These are phyloP conservation scores for Rhizopus stolonifer DNA, from an alignment of 371 early-diverging fungal species.

Conservation along the genomic window DNA sequence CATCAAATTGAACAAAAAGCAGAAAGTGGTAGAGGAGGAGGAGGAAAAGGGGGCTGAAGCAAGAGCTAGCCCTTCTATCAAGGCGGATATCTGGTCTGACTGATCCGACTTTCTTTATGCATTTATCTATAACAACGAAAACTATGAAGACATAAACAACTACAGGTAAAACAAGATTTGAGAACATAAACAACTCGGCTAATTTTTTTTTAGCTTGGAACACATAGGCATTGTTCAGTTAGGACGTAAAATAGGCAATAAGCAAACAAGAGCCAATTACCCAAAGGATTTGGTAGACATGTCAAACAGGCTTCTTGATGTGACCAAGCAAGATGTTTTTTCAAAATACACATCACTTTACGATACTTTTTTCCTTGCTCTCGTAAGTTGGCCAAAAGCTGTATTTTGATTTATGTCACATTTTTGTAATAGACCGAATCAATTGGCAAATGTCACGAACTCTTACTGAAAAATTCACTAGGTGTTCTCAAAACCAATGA, in stretches of 20 bases:
- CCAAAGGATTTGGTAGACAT: neutral
- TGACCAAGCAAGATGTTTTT: neutral
- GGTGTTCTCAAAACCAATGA: neutral
- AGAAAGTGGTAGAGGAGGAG: neutral
- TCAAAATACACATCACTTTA: neutral
- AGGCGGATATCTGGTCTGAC: slow-evolving; percentile 1
- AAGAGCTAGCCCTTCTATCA: too few relatives aligned
- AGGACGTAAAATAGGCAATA: too few relatives aligned
- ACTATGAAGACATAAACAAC: neutral
- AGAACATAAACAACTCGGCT: slow-evolving; percentile 2
- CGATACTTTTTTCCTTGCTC: neutral
- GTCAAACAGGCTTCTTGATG: neutral
- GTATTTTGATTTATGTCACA: too few relatives aligned
- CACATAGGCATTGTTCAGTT: neutral
- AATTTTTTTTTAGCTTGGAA: slow-evolving; percentile 6
- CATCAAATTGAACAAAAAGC: neutral
- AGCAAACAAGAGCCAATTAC: neutral
- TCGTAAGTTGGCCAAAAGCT: slow-evolving; percentile 1
- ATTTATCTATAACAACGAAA: neutral
- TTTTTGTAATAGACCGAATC: too few relatives aligned
- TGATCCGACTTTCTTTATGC: slow-evolving; percentile 2
- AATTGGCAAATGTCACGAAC: neutral
- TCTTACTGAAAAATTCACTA: neutral
- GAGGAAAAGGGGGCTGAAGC: too few relatives aligned
- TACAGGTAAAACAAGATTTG: slow-evolving; percentile 11